These are phyloP conservation scores for Zostera marina DNA, from an alignment of 116 monocot genomes.

Conservation along the genomic window DNA sequence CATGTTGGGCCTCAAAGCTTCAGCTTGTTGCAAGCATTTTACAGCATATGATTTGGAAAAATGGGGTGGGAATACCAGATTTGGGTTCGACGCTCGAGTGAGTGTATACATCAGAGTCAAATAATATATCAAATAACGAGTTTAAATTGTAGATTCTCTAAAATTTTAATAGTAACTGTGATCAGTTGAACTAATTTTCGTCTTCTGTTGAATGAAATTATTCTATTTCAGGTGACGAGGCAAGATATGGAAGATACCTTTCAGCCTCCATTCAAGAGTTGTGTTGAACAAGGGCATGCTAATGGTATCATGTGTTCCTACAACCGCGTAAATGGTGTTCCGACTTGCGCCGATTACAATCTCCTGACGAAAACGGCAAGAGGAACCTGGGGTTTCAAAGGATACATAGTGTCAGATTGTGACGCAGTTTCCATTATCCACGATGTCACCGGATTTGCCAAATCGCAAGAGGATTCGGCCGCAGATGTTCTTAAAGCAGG, in stretches of 20 bases:
- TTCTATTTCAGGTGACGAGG: slow-evolving; percentile 27
- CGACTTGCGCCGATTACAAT: slow-evolving; percentile 65
- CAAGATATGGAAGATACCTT: slow-evolving; percentile 85
- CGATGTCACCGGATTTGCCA: slow-evolving; percentile 42
- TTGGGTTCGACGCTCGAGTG: slow-evolving; percentile 54
- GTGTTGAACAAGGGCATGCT: slow-evolving; percentile 52
- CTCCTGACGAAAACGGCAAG: slow-evolving; percentile 51
- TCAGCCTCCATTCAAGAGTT: slow-evolving; percentile 89
- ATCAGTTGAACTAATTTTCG: neutral
- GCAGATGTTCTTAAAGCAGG: slow-evolving; percentile 74
- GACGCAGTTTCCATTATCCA: slow-evolving; percentile 52
- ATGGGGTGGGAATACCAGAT: slow-evolving; percentile 46
- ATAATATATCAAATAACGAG: neutral
- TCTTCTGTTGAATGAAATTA: neutral
- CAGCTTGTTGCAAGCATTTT: slow-evolving; percentile 90
- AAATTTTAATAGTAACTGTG: too few species aligned
- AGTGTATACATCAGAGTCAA: neutral
- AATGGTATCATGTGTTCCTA: slow-evolving; percentile 93
- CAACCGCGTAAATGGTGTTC: slow-evolving; percentile 83
- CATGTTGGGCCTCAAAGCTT: slow-evolving; percentile 23
- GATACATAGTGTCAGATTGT: slow-evolving; percentile 74
- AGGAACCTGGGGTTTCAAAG: slow-evolving; percentile 54
- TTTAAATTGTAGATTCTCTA: neutral
- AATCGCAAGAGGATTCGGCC: slow-evolving; percentile 59
- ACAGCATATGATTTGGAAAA: slow-evolving; percentile 84